phyloP scores from a whole-genome alignment of 768 basidiomycete genomes.

The Phlebiopsis flavidoalba region DNA sequence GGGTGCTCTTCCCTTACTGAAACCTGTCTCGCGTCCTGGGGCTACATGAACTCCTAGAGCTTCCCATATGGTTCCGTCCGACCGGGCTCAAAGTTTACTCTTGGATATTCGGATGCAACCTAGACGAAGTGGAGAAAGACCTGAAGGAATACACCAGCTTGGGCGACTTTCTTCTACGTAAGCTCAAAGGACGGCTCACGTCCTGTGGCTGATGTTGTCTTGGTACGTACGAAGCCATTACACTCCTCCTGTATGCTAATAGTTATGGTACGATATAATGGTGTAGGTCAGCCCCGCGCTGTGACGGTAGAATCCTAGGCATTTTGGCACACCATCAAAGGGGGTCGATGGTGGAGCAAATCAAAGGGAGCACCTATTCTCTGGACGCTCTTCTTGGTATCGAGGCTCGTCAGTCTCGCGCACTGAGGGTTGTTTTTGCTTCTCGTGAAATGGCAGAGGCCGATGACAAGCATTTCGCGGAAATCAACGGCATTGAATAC shows the following conservation, averaged over 20 bases:
- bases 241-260: not conserved
- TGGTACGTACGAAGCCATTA: conserved; percentile 43
- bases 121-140: conserved; percentile 85
- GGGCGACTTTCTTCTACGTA: conserved; percentile 95
- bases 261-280: not conserved
- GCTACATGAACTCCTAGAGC: conserved; percentile 90
- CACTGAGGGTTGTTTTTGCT: conserved; percentile 35
- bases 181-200: conserved; percentile 76
- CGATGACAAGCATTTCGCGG: conserved; percentile 87
- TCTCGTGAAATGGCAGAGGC: conserved; percentile 56
- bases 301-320: conserved; percentile 87
- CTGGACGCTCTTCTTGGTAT: conserved; percentile 89
- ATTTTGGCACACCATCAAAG: conserved; percentile 83
- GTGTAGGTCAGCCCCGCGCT: conserved; percentile 86
- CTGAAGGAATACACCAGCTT: conserved; percentile 76
- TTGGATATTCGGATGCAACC: conserved; percentile 86
- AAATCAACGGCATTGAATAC: conserved; percentile 96
- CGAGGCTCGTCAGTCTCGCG: conserved; percentile 42
- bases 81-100: conserved; percentile 84
- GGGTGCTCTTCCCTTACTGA: conserved; percentile 88
- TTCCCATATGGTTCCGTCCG: conserved; percentile 93
- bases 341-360: conserved; percentile 85
- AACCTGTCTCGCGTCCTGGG: conserved; percentile 97
- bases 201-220: conserved; percentile 68
- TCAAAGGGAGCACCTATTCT: conserved; percentile 97